Evolutionary conservation across 495 filamentous ascomycete genomes (phyloP), one percentile per base, ranked within the genome.

Genomic region (Daldinia grandis): DNA sequence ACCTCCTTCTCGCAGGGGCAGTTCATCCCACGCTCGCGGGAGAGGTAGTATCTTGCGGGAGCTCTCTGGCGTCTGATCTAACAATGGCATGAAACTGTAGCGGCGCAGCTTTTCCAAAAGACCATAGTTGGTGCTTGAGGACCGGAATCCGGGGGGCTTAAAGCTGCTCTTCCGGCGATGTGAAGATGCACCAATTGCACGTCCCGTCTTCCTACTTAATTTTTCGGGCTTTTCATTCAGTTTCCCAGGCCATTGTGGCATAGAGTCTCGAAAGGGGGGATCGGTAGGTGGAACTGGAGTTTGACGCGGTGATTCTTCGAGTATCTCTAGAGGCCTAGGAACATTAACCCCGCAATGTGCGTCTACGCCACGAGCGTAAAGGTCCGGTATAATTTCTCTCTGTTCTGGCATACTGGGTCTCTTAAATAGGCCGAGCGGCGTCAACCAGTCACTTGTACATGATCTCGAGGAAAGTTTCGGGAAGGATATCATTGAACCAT

Each of bases 401-500:
- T 63, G 63, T 40, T 72, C 35, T 1, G 53, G 53, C 25, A 57
- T 6, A 6, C 49, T 27, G 12, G 30, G 21, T 38, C 67, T 64
- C 1, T 54, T 55, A 24, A 66, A 61, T 10, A 76, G 50, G 19
- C 72, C 74, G 19, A 74, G 28, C 3, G 75, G 75, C 5, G 75
- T 76, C 28, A 76, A 25, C 75, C 75, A 76, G 25, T 76, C 75
- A 50, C 56, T 69, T 4, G 75, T 73, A 49, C 44, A 71, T 5
- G 72, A 37, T 27, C 72, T 73, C 14, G 75, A 76, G 31, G 17
- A 55, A 62, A 75, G 63, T 15, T 63, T 71, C 0, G 73, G 75
- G 35, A 75, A 71, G 2, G 63, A 66, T 25, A 72, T 75, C 28
- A 75, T 71, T 0, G 72, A 66, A 7, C 58, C 58, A 72, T 71